phyloP scores from a whole-genome alignment of 1,284 basidiomycete genomes.

The Tilletia setariae region DNA sequence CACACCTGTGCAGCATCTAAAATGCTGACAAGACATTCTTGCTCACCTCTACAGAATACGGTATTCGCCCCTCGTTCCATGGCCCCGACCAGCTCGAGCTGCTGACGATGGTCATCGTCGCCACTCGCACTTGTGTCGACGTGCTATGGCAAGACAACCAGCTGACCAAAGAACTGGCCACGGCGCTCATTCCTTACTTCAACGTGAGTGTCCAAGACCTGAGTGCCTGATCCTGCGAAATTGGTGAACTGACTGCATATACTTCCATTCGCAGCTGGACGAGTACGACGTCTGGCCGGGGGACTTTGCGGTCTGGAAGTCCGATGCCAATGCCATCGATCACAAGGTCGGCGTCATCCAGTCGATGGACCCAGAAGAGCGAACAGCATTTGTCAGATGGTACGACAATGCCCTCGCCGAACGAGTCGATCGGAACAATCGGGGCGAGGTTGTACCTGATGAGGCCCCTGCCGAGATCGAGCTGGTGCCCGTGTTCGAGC shows the following conservation, averaged over 20 bases:
- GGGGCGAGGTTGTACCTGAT: background rate
- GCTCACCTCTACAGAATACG: constrained; percentile 21
- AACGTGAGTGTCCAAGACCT: constrained; percentile 24
- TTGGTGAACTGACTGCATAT: background rate
- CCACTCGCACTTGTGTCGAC: constrained; percentile 68
- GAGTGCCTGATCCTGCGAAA: background rate
- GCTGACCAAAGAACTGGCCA: constrained; percentile 63
- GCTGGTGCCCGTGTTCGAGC: constrained; percentile 76
- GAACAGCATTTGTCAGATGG: constrained; percentile 43
- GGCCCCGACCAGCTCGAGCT: constrained; percentile 28
- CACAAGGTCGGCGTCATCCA: constrained; percentile 69
- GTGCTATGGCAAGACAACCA: constrained; percentile 85
- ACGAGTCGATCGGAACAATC: background rate
- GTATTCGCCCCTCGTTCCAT: constrained; percentile 28
- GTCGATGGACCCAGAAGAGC: constrained; percentile 46
- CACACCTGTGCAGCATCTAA: background rate
- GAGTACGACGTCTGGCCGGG: constrained; percentile 63
- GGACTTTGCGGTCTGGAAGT: constrained; percentile 81
- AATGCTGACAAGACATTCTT: background rate
- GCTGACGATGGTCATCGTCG: constrained; percentile 59
- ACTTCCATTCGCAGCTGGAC: constrained; percentile 44
- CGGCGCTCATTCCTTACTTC: constrained; percentile 72
- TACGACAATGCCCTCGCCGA: constrained; percentile 24
- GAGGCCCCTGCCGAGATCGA: constrained; percentile 57
- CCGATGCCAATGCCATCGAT: constrained; percentile 44